A percentile compares a stretch with the other conserved stretches of the same genome.
phyloP scores from a whole-genome alignment of 352 stramenopile genomes.

The Albugo candida region DNA sequence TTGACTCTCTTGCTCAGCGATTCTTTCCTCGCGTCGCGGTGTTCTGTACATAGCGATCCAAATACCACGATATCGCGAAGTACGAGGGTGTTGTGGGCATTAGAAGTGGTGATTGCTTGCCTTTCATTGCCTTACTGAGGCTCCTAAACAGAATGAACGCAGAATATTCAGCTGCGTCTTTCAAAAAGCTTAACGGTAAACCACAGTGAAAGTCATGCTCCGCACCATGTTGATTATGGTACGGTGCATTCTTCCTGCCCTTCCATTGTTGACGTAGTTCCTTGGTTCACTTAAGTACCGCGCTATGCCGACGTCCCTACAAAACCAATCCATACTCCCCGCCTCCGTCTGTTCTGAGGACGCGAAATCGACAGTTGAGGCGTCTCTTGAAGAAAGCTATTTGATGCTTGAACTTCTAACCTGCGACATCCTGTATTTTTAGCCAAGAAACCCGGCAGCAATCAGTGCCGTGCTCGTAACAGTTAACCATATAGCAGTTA shows the following conservation, averaged over 20 bases:
- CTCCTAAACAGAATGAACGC: not conserved
- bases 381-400: not conserved
- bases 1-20: not conserved
- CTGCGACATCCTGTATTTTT: not conserved
- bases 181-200: slow-evolving; percentile 6
- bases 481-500: not conserved
- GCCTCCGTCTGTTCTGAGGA: slow-evolving; percentile 1
- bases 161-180: not conserved
- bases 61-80: slow-evolving; percentile 7
- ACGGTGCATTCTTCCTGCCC: slow-evolving; percentile 14
- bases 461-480: not conserved
- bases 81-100: not conserved
- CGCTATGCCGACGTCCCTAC: slow-evolving; percentile 4
- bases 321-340: slow-evolving; percentile 17
- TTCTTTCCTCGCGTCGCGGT: not conserved
- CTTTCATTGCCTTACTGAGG: not conserved
- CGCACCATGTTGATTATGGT: slow-evolving; percentile 16
- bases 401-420: not conserved
- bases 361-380: not conserved
- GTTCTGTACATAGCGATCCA: slow-evolving; percentile 1
- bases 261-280: slow-evolving; percentile 14
- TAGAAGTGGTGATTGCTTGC: not conserved
- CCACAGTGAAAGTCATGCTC: slow-evolving; percentile 15
- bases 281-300: slow-evolving; percentile 10
- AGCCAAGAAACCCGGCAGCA: not conserved